These are phyloP conservation scores for Plantago major DNA, from an alignment of 257 asterid species.

Conservation along the genomic window DNA sequence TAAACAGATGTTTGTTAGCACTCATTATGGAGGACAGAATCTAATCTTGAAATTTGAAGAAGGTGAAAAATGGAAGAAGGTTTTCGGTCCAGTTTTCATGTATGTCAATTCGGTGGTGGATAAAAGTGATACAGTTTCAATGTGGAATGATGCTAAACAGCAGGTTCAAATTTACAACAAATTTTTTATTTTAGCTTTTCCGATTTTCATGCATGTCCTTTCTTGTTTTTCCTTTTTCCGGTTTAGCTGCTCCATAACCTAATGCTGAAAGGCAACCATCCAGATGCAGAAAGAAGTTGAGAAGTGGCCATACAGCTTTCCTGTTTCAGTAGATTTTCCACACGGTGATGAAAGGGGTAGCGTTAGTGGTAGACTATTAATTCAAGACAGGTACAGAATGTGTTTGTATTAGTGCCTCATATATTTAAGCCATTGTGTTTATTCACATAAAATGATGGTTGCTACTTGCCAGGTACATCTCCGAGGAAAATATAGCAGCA, in stretches of 20 bases:
- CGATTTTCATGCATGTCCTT: not conserved
- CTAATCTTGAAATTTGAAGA: constrained; percentile 33
- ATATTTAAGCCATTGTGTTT: not conserved
- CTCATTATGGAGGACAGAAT: constrained; percentile 55
- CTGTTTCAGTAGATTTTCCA: constrained; percentile 50
- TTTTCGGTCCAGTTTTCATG: constrained; percentile 55
- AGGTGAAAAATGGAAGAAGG: constrained; percentile 52
- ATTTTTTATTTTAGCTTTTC: not conserved
- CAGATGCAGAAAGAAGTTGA: constrained; percentile 33
- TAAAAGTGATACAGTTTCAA: constrained; percentile 19
- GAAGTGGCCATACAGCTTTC: constrained; percentile 64
- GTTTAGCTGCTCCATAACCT: not conserved
- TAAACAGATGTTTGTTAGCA: constrained; percentile 46
- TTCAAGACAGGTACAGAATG: constrained; percentile 42
- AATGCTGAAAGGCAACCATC: not conserved
- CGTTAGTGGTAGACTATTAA: constrained; percentile 46
- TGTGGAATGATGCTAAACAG: constrained; percentile 50
- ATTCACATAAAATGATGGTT: not conserved
- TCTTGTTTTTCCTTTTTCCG: not conserved
- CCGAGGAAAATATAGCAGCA: constrained; percentile 33
- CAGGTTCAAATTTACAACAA: constrained; percentile 28
- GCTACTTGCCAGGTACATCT: constrained; percentile 28
- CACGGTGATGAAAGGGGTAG: constrained; percentile 45
- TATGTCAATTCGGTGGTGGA: constrained; percentile 35
- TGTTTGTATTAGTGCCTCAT: not conserved